Evolutionary conservation across 345 rosid genomes (phyloP), one percentile per base, ranked within the genome.

Genomic region (Aurinia saxatilis): DNA sequence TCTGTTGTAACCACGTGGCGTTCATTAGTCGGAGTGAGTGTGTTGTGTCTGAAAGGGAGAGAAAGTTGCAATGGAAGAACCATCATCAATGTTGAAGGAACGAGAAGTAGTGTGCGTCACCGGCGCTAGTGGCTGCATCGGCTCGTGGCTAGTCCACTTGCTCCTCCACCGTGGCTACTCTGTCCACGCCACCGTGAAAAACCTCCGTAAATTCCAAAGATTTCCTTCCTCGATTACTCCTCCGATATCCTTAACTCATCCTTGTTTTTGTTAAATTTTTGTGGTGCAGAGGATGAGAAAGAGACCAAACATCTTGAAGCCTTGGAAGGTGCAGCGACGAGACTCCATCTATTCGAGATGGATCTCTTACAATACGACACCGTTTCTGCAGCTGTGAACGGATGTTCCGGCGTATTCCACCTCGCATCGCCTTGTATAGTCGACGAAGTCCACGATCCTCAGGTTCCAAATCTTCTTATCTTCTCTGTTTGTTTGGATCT

Each of bases 81-180:
- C 50, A 73, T 40, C 50, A 73, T 41, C 68, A 23, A 84, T 82
- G 90, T 60, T 44, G 60, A 68, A 65, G 29, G 80, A 72, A n/a
- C 75, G 73, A 15, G 81, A 87, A 54, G 68, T 39, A n/a, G 90
- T 82, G 7, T 90, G 97, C 65, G 95, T 93, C 51, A 93, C 96
- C 46, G 97, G 99, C 18, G 97, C 85, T 36, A 93, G 97, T 74
- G 99, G 97, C 25, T 77, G 88, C 76, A 93, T 90, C 25, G 96
- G 99, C 35, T 85, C 99, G 2, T 87, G 97, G 81, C 77, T 90
- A 14, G 95, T 93, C 55, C 79, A 67, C 7, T 83, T 81, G 10
- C 97, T 90, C 70, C 95, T 90, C 42, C 74, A 56, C 8, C 96
- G 95, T 15, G 85, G 95, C 16, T 93, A 90, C 75, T 59, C 84